A percentile compares a stretch with the other conserved stretches of the same genome.
phyloP scores from a whole-genome alignment of 352 stramenopile species.

The Aphanomyces invadans region DNA sequence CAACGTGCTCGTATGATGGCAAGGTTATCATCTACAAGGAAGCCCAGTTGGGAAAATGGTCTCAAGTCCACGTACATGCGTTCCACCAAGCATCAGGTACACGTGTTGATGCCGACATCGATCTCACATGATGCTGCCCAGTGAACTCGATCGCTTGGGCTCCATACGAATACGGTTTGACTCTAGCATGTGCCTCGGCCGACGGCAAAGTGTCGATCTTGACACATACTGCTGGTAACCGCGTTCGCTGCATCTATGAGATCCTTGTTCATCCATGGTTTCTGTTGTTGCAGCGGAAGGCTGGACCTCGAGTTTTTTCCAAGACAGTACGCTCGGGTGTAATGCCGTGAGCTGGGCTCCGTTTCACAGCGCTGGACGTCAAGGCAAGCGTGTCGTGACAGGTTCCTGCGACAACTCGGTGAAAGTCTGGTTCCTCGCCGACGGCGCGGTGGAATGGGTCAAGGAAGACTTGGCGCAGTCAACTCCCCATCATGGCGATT shows the following conservation, averaged over 20 bases:
- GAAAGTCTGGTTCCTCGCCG: conserved; percentile 89
- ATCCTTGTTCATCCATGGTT: background rate
- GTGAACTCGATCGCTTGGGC: conserved; percentile 96
- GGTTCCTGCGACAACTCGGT: conserved; percentile 97
- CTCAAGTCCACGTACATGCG: conserved; percentile 83
- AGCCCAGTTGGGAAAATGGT: conserved; percentile 90
- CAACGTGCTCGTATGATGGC: conserved; percentile 96
- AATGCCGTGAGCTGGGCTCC: conserved; percentile 97
- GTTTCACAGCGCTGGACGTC: conserved; percentile 57
- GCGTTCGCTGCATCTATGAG: too few species aligned
- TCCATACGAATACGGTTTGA: conserved; percentile 94
- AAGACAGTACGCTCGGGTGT: conserved; percentile 92
- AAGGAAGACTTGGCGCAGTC: conserved; percentile 66
- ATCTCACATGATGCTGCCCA: conserved; percentile 19
- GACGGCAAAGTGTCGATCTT: conserved; percentile 93
- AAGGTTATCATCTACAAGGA: conserved; percentile 97
- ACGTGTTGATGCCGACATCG: background rate
- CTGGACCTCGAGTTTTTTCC: conserved; percentile 90
- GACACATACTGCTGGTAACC: conserved; percentile 51
- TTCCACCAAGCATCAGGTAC: conserved; percentile 72
- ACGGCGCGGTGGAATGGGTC: conserved; percentile 68
- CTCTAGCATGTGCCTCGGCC: conserved; percentile 89
- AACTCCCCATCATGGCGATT: conserved; percentile 87
- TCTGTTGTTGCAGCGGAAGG: conserved; percentile 49
- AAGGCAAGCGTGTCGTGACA: conserved; percentile 82